Evolutionary conservation across 768 basidiomycete genomes (phyloP).

Genomic region (Antrodiella citrinella): DNA sequence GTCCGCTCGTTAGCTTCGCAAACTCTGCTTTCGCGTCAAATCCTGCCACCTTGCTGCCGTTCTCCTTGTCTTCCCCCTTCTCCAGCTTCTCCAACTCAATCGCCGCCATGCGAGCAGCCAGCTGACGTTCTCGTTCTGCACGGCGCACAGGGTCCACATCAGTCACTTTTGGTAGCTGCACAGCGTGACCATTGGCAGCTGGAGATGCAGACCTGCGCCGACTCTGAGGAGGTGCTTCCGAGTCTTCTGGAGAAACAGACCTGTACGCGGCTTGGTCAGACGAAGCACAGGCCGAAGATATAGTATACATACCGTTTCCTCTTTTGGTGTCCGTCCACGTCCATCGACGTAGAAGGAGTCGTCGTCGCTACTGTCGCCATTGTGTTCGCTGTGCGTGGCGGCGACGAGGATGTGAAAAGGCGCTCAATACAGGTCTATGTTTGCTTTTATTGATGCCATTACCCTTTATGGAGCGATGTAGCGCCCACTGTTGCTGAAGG

Average conservation of each 20-base stretch:
- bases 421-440: not conserved
- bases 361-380: conserved; percentile 37
- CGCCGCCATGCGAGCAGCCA: conserved; percentile 62
- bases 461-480: too few relatives aligned
- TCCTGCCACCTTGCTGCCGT: conserved; percentile 21
- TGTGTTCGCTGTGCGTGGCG: conserved; percentile 17
- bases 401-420: not conserved
- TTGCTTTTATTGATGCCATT: too few relatives aligned
- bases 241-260: conserved; percentile 25
- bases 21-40: conserved; percentile 82
- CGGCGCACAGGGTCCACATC: conserved; percentile 76
- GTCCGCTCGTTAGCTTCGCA: conserved; percentile 71
- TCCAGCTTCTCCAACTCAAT: conserved; percentile 56
- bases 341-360: conserved; percentile 22
- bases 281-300: not conserved
- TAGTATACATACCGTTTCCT: conserved; percentile 33
- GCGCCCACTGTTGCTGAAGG: too few relatives aligned
- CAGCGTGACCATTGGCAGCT: conserved; percentile 17
- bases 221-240: conserved; percentile 31
- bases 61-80: conserved; percentile 41
- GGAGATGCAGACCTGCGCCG: conserved; percentile 37
- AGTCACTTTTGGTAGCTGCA: conserved; percentile 41
- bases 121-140: conserved; percentile 72
- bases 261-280: too few relatives aligned
- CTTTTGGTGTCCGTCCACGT: conserved; percentile 29